Base-by-base conservation (phyloP, 2,329 filamentous ascomycete species). In the Bertia moriformis region DNA sequence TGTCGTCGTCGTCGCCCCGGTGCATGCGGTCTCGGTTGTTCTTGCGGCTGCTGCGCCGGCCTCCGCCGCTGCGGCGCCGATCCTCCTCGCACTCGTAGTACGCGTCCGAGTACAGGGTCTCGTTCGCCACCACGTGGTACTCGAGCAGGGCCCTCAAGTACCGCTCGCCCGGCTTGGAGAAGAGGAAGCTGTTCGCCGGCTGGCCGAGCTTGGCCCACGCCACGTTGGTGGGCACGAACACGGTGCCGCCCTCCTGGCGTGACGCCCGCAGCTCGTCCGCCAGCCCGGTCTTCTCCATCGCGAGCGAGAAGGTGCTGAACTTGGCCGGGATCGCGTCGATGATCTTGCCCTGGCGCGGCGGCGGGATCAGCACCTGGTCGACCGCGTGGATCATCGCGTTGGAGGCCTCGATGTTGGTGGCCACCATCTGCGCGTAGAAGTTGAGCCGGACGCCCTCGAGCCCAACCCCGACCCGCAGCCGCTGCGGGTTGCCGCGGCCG, bases 381-480 rank as follows among this genome's bases (percentile, higher is more conserved):
- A 94, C 61, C 35, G 72, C 81, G 57, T 94, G 86, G 46, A 93
- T 73, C 29, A 91, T 66, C 30, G 88, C 87, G 52, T 93, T 93
- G 44, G 73, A 78, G 30, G 76, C 80, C 62, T 83, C 78, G 48
- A 91, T 72, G 56, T 94, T 74, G 39, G 73, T 63, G 3, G 69
- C 73, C 3, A 87, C 60, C 22, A 93, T 62, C 45, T 72, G 77
- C 59, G 71, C 76, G 58, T 83, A 83, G 51, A 85, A 83, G 61
- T 94, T 93, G 49, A 94, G 55, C 10, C 69, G 70, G 2, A 88
- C 61, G 12, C 83, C 83, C 2, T 63, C 60, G 4, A 71, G 57
- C 18, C 72, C 53, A 1, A 73, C 67, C 19, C 84, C 60, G 38
- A 78, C 73, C 10, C 80, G 71, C 4, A 80, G 71, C n/a, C 94